Base-by-base conservation (phyloP, 768 basidiomycete genomes). In the Suillus weaverae region DNA sequence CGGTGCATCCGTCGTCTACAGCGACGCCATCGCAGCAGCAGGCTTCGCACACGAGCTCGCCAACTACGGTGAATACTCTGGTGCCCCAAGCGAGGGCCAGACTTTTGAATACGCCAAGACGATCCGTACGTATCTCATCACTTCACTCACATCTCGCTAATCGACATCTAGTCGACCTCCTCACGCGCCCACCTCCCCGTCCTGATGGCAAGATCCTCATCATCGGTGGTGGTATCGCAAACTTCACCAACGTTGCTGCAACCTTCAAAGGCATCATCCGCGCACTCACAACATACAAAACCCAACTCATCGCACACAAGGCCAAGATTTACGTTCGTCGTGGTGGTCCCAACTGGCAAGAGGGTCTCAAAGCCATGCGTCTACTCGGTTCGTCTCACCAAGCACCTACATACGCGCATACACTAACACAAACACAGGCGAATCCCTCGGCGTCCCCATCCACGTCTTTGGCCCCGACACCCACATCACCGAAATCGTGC, bases 201-300 rank as follows among this genome's bases (percentile, higher is more conserved):
- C 83, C 89, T 61, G 81, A 97, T 60, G 97, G 97, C 83, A 99
- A 99, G 82, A 88, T 99, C 76, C 91, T 99, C 79, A 97, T 99
- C 85, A 97, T 99, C 69, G 97, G 97, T 79, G 97, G 97, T 80
- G 97, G 97, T 81, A 97, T 97, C 68, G 97, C 97, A 82, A 99
- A 99, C 88, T 99, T 99, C 83, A 98, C 95, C 76, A 98, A 99
- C 76, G 96, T 99, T 70, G 97, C 96, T 39, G 91, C 97, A 11
- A 99, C 97, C 66, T 99, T 99, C 91, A 98, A 99, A 85, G 97
- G 97, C 46, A 99, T 99, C 84, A 99, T 99, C 79, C 92, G 89
- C 53, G 96, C 97, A 20, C 85, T 99, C 69, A 91, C 97, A 83
- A 92, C 95, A 79, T 95, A 85, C 86, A 95, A 95, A 83, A 81